Evolutionary conservation across 2,329 filamentous ascomycete species (phyloP).

Genomic region (Penicillium sp.): DNA sequence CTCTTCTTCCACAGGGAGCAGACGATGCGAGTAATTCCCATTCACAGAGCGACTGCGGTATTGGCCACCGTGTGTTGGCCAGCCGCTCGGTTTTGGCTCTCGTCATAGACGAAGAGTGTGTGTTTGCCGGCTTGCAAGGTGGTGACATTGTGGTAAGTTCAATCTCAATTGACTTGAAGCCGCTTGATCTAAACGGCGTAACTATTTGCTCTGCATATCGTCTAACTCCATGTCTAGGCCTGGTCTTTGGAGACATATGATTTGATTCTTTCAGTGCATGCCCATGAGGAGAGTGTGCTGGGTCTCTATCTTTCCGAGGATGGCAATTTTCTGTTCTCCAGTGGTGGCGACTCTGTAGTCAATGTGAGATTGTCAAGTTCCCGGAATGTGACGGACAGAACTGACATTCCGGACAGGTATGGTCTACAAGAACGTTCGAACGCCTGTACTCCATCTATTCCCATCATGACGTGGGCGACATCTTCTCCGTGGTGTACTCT

Average conservation of each 20-base stretch:
- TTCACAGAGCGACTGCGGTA: constrained; percentile 37
- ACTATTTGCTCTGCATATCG: not conserved
- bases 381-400: constrained; percentile 10
- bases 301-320: constrained; percentile 79
- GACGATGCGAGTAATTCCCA: constrained; percentile 22
- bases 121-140: constrained; percentile 91
- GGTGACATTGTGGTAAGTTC: constrained; percentile 76
- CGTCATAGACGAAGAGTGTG: constrained; percentile 74
- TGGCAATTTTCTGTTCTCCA: constrained; percentile 79
- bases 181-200: too few relatives aligned
- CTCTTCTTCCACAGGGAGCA: constrained; percentile 17
- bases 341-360: constrained; percentile 88
- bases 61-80: constrained; percentile 46
- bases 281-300: constrained; percentile 88
- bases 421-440: constrained; percentile 75
- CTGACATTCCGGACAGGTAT: constrained; percentile 56
- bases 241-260: constrained; percentile 91
- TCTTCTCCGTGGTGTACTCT: constrained; percentile 94
- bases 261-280: constrained; percentile 74
- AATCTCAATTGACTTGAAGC: not conserved
- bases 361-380: constrained; percentile 57
- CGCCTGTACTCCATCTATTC: constrained; percentile 89
- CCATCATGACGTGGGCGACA: constrained; percentile 89
- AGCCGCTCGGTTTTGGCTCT: constrained; percentile 65
- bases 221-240: constrained; percentile 47